A percentile compares a stretch with the other conserved stretches of the same genome.
Conservation (phyloP, 345 rosid genomes). For the Syzygium grande region DNA sequence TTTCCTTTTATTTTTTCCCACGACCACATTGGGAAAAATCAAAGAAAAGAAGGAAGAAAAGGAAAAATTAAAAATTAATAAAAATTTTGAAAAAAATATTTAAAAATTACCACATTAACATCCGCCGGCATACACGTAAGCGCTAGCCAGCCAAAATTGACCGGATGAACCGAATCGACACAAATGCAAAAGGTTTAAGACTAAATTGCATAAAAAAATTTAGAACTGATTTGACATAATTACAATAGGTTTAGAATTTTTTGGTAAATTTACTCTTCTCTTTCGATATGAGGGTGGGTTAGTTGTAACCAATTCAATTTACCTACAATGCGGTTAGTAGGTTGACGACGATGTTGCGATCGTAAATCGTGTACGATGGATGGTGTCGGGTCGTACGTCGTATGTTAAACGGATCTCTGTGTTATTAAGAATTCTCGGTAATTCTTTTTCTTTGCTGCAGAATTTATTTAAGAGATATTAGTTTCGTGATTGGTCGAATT, state of each 20-base stretch:
- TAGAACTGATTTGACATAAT: rapidly evolving
- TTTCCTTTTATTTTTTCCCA: too few relatives aligned
- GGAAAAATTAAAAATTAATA: too few relatives aligned
- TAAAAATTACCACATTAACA: too few relatives aligned
- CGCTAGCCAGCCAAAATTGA: too few relatives aligned
- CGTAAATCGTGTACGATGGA: too few relatives aligned
- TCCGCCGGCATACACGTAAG: too few relatives aligned
- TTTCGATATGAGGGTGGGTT: neutral
- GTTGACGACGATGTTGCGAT: too few relatives aligned
- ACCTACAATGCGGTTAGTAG: neutral
- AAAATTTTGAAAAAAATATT: too few relatives aligned
- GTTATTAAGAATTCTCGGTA: neutral
- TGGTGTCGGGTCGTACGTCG: rapidly evolving
- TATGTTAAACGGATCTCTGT: neutral
- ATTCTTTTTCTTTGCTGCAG: neutral
- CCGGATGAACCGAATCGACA: too few relatives aligned
- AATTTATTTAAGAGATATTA: neutral
- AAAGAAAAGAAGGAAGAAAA: too few relatives aligned
- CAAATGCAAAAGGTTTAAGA: too few relatives aligned
- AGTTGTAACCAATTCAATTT: neutral
- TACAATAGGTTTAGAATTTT: rapidly evolving
- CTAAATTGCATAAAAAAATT: neutral
- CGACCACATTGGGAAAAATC: too few relatives aligned
- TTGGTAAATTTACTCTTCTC: neutral
- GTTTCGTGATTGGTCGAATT: neutral